Evolutionary conservation across 805 yeast species (phyloP), one percentile per base, ranked within the genome.

Genomic region (Yarrowia bubula): DNA sequence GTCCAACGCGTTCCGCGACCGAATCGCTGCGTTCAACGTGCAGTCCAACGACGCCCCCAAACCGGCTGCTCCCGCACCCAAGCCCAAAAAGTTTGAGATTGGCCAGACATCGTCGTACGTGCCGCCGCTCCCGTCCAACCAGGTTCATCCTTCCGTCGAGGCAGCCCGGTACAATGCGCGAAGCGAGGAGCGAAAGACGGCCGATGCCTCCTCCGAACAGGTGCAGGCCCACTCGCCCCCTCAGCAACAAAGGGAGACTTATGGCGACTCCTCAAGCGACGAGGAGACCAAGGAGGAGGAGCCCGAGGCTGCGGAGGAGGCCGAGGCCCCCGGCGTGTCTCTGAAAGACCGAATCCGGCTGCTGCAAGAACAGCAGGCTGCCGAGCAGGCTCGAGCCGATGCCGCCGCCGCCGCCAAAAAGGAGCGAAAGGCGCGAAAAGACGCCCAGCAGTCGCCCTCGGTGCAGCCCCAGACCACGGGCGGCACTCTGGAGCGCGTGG

Each of bases 271-370:
- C 38, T 70, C 68, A 8, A 68, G 67, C 8, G 71, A 71, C 17
- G 74, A 73, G 18, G 71, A 67, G 53, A 43, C 58, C 61, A 55
- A 41, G 38, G 61, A 55, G 38, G 47, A 55, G 46, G 61, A 55
- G n/a, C 51, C 57, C 15, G 48, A 65, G 66, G 48, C 60, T 18
- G 66, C 42, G 47, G 71, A 66, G 18, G 84, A 83, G 66, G 84
- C 80, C 33, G 87, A 81, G 37, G 84, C 81, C 38, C 97, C 97
- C 8, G 86, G 89, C 69, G 76, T 92, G 78, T 87, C 96, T 66
- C 79, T 93, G 70, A 88, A 88, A 73, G 98, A 95, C 70, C 83
- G 98, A 69, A 91, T 93, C 73, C 90, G 91, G 5, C 71, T 90
- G 71, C 79, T 93, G 60, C 96, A 92, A 74, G 84, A 90, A 71